phyloP scores from a whole-genome alignment of 768 basidiomycete genomes.

The Pleurotus ostreatus region DNA sequence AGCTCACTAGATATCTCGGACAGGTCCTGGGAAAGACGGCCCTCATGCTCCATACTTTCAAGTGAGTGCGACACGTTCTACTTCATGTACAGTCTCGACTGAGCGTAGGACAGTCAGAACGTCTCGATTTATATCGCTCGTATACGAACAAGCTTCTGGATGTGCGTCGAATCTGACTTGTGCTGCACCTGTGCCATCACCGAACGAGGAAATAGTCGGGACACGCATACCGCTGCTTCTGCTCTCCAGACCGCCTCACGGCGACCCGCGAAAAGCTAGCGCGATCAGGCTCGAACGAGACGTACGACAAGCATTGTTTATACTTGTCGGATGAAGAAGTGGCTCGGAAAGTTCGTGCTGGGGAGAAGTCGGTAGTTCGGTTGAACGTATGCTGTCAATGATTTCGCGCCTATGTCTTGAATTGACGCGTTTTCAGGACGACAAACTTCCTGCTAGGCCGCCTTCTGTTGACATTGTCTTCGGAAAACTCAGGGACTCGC shows the following conservation, averaged over 20 bases:
- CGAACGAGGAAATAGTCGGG: conserved; percentile 50
- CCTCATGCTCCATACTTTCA: conserved; percentile 86
- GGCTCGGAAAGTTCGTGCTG: conserved; percentile 63
- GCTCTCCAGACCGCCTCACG: conserved; percentile 66
- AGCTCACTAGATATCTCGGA: not conserved
- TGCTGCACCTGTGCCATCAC: not conserved
- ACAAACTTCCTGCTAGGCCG: conserved; percentile 46
- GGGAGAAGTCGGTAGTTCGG: conserved; percentile 79
- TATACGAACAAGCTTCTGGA: conserved; percentile 75
- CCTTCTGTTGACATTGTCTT: conserved; percentile 71
- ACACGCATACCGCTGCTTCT: conserved; percentile 95
- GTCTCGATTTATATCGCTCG: conserved; percentile 76
- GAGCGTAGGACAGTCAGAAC: conserved; percentile 62
- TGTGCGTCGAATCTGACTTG: conserved; percentile 35
- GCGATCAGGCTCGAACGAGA: conserved; percentile 66
- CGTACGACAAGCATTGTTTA: conserved; percentile 88
- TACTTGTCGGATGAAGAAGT: conserved; percentile 87
- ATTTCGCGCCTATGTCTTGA: not conserved
- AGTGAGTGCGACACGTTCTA: conserved; percentile 33
- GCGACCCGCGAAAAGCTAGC: conserved; percentile 68
- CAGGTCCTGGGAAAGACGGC: conserved; percentile 77
- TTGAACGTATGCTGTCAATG: conserved; percentile 62
- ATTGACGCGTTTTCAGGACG: conserved; percentile 39
- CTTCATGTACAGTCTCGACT: not conserved
- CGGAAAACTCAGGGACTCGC: conserved; percentile 67